Evolutionary conservation across 306 rosid genomes (phyloP).

Genomic region (Nissolia schottii): DNA sequence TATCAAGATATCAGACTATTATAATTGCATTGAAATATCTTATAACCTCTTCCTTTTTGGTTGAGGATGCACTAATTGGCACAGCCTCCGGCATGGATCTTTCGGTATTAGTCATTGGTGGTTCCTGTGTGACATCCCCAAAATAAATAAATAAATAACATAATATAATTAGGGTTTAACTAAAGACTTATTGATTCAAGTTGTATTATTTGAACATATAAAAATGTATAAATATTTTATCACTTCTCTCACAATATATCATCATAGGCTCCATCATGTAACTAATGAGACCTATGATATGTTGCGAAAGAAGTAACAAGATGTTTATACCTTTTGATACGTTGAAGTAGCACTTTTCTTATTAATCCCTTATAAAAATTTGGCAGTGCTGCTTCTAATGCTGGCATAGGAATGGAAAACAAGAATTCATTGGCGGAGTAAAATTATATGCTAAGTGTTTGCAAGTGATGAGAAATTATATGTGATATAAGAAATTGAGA

Average conservation of each 20-base stretch:
- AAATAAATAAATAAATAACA: too few species aligned
- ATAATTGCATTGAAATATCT: not conserved
- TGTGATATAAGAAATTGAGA: not conserved
- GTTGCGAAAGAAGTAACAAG: too few species aligned
- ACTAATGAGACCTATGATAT: too few species aligned
- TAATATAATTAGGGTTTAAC: not conserved
- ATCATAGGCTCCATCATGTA: too few species aligned
- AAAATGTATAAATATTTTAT: too few species aligned
- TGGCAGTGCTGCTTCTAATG: not conserved
- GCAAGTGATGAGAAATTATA: not conserved
- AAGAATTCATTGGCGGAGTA: not conserved
- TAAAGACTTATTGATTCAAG: too few species aligned
- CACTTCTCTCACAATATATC: too few species aligned
- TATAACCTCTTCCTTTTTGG: conserved; percentile 48
- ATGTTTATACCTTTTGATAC: too few species aligned
- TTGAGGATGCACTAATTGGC: conserved; percentile 24
- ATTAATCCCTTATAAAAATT: too few species aligned
- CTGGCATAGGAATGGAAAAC: not conserved
- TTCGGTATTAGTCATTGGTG: conserved; percentile 15
- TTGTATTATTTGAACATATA: too few species aligned
- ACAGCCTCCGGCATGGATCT: conserved; percentile 26
- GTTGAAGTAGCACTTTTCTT: too few species aligned
- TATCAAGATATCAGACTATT: not conserved
- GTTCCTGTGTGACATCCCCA: conserved; percentile 25
- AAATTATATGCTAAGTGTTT: not conserved